Conservation (phyloP, 192 early-diverging fungal genomes). For the Anaeromyces robustus region DNA sequence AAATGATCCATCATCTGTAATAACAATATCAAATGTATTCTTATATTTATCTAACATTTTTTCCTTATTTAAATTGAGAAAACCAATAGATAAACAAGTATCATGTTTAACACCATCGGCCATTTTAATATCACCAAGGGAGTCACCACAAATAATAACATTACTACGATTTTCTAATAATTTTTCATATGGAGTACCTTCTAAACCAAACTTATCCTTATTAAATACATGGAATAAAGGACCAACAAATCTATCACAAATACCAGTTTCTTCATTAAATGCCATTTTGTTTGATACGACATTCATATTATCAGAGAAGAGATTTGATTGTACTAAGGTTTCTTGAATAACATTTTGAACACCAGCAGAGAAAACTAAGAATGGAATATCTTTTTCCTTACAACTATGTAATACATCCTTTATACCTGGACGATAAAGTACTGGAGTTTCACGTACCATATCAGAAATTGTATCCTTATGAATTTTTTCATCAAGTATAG, state of each 20-base stretch:
- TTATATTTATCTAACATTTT: conserved; percentile 26
- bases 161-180: conserved; percentile 27
- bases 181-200: conserved; percentile 19
- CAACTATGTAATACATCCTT: conserved; percentile 19
- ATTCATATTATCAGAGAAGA: conserved; percentile 37
- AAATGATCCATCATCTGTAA: conserved; percentile 26
- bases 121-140: conserved; percentile 55
- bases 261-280: conserved; percentile 28
- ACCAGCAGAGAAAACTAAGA: conserved; percentile 59
- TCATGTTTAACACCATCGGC: conserved; percentile 36
- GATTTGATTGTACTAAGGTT: conserved; percentile 15
- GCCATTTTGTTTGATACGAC: conserved; percentile 56
- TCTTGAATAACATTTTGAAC: conserved; percentile 52
- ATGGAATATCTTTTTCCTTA: conserved; percentile 20
- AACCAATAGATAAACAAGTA: conserved; percentile 44
- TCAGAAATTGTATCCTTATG: conserved; percentile 21
- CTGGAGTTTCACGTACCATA: conserved; percentile 28
- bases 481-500: conserved; percentile 28
- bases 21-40: conserved; percentile 47
- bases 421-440: conserved; percentile 28
- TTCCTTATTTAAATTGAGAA: conserved; percentile 49
- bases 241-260: conserved; percentile 40
- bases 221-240: conserved; percentile 58
- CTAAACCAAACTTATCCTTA: conserved; percentile 43
- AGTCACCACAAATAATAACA: conserved; percentile 57